A percentile compares a stretch with the other conserved stretches of the same genome.
phyloP scores from a whole-genome alignment of 139 green algal species.

The Penium margaritaceum region DNA sequence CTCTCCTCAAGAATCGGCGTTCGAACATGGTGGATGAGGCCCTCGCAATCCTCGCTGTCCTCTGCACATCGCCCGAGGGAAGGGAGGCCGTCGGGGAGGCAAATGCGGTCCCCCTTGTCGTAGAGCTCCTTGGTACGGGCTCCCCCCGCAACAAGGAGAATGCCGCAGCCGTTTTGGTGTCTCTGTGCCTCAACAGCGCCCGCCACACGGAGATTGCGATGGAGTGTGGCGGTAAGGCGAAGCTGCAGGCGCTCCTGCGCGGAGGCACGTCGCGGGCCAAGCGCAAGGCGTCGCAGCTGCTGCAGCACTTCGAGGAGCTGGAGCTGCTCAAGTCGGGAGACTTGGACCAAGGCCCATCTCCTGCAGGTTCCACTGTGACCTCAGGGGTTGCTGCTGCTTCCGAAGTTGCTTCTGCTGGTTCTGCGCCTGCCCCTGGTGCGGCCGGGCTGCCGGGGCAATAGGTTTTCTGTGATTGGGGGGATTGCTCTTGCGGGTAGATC shows the following conservation, averaged over 20 bases:
- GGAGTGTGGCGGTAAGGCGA: not conserved
- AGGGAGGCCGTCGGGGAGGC: constrained; percentile 27
- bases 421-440: too few relatives aligned
- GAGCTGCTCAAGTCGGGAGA: too few relatives aligned
- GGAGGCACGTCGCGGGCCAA: constrained; percentile 22
- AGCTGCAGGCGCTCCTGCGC: constrained; percentile 8
- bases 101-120: constrained; percentile 18
- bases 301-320: constrained; percentile 31
- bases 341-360: too few relatives aligned
- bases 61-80: constrained; percentile 19
- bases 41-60: constrained; percentile 36
- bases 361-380: too few relatives aligned
- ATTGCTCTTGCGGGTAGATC: too few relatives aligned
- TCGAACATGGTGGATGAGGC: constrained; percentile 34
- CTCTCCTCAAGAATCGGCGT: constrained; percentile 16
- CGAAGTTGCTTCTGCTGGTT: too few relatives aligned
- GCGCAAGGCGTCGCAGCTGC: constrained; percentile 30
- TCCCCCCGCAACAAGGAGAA: constrained; percentile 43
- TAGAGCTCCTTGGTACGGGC: constrained; percentile 17
- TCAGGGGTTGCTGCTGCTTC: too few relatives aligned
- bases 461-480: too few relatives aligned
- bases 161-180: constrained; percentile 33
- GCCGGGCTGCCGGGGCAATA: too few relatives aligned
- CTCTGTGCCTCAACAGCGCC: constrained; percentile 23
- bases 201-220: constrained; percentile 23